These are phyloP conservation scores for Begonia masoniana DNA, from an alignment of 306 rosid genomes.

Conservation along the genomic window DNA sequence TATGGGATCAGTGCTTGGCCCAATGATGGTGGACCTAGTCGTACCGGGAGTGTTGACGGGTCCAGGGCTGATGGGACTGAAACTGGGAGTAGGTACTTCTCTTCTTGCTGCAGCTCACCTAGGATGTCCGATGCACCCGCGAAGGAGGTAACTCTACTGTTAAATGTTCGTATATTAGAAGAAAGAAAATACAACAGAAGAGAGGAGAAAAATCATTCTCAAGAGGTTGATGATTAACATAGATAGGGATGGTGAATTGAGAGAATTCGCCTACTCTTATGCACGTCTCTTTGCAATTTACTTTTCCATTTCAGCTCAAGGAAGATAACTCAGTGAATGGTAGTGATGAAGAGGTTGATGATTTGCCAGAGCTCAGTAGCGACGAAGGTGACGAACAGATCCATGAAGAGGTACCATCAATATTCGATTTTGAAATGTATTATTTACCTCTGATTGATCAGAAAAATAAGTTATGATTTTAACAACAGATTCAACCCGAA, in stretches of 20 bases:
- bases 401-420: constrained; percentile 58
- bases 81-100: constrained; percentile 41
- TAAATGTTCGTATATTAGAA: neutral
- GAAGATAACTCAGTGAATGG: constrained; percentile 82
- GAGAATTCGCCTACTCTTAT: neutral
- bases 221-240: too few relatives aligned
- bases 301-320: constrained; percentile 46
- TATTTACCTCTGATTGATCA: neutral
- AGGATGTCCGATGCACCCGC: constrained; percentile 65
- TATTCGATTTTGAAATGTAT: neutral
- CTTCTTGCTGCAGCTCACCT: constrained; percentile 95
- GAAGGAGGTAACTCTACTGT: constrained; percentile 52
- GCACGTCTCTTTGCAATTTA: neutral
- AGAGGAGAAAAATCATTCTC: too few relatives aligned
- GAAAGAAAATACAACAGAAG: neutral
- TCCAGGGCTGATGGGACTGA: constrained; percentile 77
- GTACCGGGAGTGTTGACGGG: constrained; percentile 86
- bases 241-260: neutral
- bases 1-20: constrained; percentile 99
- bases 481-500: neutral
- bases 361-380: constrained; percentile 55
- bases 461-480: neutral
- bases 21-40: constrained; percentile 79
- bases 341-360: constrained; percentile 90
- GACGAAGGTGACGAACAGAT: constrained; percentile 72